Conservation (phyloP, 2,329 filamentous ascomycete species). For the Fonsecaea pedrosoi region DNA sequence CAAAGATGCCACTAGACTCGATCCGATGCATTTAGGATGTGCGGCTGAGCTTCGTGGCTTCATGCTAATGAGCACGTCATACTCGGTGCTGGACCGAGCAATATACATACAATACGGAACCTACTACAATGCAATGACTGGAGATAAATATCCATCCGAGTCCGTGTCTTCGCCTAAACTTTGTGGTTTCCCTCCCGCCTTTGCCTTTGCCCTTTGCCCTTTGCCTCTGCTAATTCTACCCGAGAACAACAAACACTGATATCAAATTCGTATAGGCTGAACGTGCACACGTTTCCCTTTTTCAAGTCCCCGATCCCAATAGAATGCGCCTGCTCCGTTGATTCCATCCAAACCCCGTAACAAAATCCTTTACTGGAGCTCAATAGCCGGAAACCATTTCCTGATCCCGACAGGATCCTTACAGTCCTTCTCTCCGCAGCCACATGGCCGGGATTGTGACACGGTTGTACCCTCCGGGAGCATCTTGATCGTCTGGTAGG, state of each 20-base stretch:
- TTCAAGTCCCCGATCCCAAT: neutral
- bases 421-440: constrained; percentile 27
- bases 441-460: constrained; percentile 12
- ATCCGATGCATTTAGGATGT: neutral
- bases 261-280: neutral
- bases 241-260: neutral
- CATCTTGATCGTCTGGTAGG: constrained; percentile 56
- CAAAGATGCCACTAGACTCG: neutral
- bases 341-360: neutral
- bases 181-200: neutral
- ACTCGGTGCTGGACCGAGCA: neutral
- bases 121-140: too few relatives aligned
- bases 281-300: neutral
- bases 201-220: too few relatives aligned
- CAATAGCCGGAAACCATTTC: constrained; percentile 36
- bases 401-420: constrained; percentile 30
- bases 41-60: neutral
- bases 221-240: neutral
- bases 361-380: constrained; percentile 28
- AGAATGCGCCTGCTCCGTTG: neutral
- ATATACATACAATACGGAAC: too few relatives aligned
- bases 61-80: neutral
- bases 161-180: neutral
- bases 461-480: constrained; percentile 42
- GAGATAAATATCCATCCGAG: neutral